Conservation (phyloP, 306 rosid species). For the Dryas alaskensis region DNA sequence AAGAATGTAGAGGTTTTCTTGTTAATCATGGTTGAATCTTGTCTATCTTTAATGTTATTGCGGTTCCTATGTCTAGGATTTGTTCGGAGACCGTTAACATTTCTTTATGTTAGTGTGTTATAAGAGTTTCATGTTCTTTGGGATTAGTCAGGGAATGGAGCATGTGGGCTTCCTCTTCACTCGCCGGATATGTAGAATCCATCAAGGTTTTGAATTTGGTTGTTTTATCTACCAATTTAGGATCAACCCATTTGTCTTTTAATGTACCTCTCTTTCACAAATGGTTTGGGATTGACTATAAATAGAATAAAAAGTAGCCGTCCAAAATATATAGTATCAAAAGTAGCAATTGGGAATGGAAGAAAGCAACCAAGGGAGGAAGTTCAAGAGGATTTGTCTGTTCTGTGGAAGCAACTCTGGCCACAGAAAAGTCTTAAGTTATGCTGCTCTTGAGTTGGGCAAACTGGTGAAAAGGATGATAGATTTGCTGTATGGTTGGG, state of each 20-base stretch:
- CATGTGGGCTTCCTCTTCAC: constrained; percentile 43
- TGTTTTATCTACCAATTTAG: constrained; percentile 29
- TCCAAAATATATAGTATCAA: neutral
- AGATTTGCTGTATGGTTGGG: constrained; percentile 82
- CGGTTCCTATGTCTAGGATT: constrained; percentile 1
- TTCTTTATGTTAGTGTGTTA: neutral
- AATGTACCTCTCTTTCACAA: constrained; percentile 21
- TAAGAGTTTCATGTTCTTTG: neutral
- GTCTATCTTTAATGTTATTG: neutral
- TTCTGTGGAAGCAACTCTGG: constrained; percentile 92
- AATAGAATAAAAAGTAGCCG: neutral
- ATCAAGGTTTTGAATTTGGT: constrained; percentile 25
- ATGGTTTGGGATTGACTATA: constrained; percentile 34
- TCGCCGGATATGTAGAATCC: constrained; percentile 19
- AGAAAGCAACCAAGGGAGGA: constrained; percentile 48
- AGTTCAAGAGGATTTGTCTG: constrained; percentile 68
- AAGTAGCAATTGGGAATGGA: constrained; percentile 50
- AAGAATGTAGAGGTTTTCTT: no score
- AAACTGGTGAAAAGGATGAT: constrained; percentile 72
- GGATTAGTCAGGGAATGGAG: constrained; percentile 11
- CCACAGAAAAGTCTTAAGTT: constrained; percentile 62
- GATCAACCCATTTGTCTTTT: constrained; percentile 37
- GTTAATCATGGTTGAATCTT: neutral
- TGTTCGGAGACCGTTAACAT: neutral
- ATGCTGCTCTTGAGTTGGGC: constrained; percentile 76